These are phyloP conservation scores for Ilyonectria sp. DNA, from an alignment of 2,329 filamentous ascomycete species.

Conservation along the genomic window DNA sequence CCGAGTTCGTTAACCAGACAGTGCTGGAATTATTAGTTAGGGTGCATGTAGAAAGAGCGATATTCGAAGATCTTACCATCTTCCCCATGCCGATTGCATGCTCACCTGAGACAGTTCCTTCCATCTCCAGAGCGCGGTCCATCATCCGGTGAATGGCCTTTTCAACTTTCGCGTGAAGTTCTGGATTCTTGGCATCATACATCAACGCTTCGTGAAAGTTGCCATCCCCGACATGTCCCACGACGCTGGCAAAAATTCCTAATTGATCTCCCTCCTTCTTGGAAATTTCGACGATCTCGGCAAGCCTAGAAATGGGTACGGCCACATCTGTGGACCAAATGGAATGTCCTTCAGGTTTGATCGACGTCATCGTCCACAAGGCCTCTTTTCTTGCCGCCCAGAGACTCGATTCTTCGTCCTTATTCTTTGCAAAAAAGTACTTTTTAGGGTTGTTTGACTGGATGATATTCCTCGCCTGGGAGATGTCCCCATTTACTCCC, in stretches of 20 bases:
- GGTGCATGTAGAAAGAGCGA: too few species aligned
- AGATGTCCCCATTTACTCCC: constrained; percentile 17
- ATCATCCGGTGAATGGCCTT: constrained; percentile 70
- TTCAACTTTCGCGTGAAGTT: constrained; percentile 11
- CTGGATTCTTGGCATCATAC: constrained; percentile 38
- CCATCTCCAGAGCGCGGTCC: constrained; percentile 75
- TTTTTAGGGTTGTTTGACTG: constrained; percentile 7
- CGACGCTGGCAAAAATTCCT: constrained; percentile 74
- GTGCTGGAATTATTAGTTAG: constrained; percentile 1
- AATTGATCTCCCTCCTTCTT: constrained; percentile 75
- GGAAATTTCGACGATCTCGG: constrained; percentile 72
- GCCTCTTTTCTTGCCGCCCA: constrained; percentile 85
- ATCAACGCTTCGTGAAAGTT: constrained; percentile 76
- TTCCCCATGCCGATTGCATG: constrained; percentile 67
- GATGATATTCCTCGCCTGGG: constrained; percentile 11
- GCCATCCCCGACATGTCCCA: constrained; percentile 82
- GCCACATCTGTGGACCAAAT: constrained; percentile 88
- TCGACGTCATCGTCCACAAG: constrained; percentile 80
- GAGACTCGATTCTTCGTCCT: constrained; percentile 53
- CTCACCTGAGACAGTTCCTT: constrained; percentile 78
- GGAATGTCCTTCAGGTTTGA: constrained; percentile 71
- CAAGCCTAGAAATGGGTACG: constrained; percentile 80
- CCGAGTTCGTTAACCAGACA: constrained; percentile 23
- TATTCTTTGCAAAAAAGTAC: constrained; percentile 22
- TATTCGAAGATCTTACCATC: constrained; percentile 9